A percentile compares a stretch with the other conserved stretches of the same genome.
Evolutionary conservation across 116 monocot genomes (phyloP).

Genomic region (Thalassia testudinum): DNA sequence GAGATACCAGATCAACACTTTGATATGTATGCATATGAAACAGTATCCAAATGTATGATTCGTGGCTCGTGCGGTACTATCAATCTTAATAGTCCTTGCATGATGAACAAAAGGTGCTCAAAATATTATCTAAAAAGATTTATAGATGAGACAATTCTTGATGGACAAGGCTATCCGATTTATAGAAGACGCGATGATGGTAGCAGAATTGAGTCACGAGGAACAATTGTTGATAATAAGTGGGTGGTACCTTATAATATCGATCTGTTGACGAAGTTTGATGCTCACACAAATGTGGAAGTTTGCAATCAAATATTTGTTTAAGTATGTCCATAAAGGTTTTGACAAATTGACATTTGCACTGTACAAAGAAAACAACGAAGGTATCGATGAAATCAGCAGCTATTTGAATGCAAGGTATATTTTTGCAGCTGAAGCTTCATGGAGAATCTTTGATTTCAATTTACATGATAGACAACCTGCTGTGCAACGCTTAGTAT

Average conservation of each 20-base stretch:
- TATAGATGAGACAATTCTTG: background rate
- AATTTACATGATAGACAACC: background rate
- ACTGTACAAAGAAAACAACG: background rate
- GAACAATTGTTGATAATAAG: conserved; percentile 1
- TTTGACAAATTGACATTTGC: background rate
- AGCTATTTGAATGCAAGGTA: conserved; percentile 1
- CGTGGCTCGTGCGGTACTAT: conserved; percentile 3
- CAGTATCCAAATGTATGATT: background rate
- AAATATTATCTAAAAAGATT: conserved; percentile 9
- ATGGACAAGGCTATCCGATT: background rate
- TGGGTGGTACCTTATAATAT: conserved; percentile 3
- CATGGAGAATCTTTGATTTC: conserved; percentile 11
- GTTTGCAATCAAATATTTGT: conserved; percentile 9
- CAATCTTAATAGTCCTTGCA: background rate
- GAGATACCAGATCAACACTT: background rate
- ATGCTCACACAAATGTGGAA: conserved; percentile 1
- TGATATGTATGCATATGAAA: background rate
- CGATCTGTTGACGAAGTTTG: background rate
- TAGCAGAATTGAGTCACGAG: background rate
- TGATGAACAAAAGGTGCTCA: background rate
- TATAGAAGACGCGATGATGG: conserved; percentile 7
- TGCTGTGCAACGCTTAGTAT: background rate
- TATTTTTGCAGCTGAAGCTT: conserved; percentile 6
- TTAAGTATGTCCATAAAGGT: conserved; percentile 6
- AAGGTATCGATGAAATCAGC: conserved; percentile 7